Percentiles rank a stretch among this genome's conserved stretches.
These are phyloP conservation scores for Ramularia collo-cygni DNA, from an alignment of 2,329 filamentous ascomycete genomes.

Conservation along the genomic window DNA sequence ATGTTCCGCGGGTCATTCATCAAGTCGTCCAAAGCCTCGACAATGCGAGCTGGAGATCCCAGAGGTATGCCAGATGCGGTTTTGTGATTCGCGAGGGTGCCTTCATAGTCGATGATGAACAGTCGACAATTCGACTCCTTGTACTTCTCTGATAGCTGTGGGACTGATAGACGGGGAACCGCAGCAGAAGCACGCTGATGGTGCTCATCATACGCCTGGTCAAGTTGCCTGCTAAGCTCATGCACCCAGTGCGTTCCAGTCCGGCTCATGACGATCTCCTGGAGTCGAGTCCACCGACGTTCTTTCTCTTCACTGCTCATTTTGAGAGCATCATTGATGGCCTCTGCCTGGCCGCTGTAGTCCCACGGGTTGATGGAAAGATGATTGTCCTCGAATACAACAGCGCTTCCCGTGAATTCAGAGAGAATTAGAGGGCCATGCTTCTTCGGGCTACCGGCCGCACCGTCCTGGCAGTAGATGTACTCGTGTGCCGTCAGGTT, in stretches of 20 bases:
- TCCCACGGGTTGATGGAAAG: conserved; percentile 94
- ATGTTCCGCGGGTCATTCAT: conserved; percentile 73
- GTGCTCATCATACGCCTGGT: conserved; percentile 75
- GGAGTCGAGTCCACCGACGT: conserved; percentile 65
- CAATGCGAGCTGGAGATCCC: conserved; percentile 76
- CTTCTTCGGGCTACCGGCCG: conserved; percentile 64
- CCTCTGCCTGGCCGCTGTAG: conserved; percentile 70
- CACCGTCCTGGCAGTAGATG: conserved; percentile 84
- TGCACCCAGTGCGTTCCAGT: conserved; percentile 82
- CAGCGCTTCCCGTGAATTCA: conserved; percentile 89
- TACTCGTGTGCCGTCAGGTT: conserved; percentile 94
- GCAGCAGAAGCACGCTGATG: conserved; percentile 76
- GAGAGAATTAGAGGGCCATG: conserved; percentile 85
- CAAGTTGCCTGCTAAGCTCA: conserved; percentile 64
- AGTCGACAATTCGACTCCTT: conserved; percentile 59
- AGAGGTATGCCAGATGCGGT: conserved; percentile 78
- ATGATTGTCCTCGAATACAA: conserved; percentile 72
- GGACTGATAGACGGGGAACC: conserved; percentile 74
- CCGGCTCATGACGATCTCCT: conserved; percentile 67
- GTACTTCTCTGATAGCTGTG: conserved; percentile 60
- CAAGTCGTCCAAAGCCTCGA: conserved; percentile 76
- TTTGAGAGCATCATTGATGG: conserved; percentile 75
- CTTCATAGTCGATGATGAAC: conserved; percentile 91
- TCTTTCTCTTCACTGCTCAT: conserved; percentile 71
- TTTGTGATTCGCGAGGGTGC: conserved; percentile 81